phyloP scores from a whole-genome alignment of 805 yeast genomes.

The Phaffomyces antillensis region DNA sequence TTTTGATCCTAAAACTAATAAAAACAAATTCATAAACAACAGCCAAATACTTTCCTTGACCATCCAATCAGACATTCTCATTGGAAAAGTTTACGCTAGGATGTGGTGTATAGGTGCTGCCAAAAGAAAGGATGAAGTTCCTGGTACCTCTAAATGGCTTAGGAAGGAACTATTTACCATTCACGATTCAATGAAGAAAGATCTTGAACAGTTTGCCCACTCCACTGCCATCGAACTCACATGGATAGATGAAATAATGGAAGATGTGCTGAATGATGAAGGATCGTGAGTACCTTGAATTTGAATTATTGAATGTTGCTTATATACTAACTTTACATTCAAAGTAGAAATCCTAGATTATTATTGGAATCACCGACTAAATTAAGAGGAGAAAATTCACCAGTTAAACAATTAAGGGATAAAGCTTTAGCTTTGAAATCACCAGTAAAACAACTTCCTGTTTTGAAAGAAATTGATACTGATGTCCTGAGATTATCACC shows the following conservation, averaged over 20 bases:
- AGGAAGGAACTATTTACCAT: constrained; percentile 35
- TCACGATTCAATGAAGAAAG: constrained; percentile 30
- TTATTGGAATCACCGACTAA: constrained; percentile 22
- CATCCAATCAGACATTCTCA: too few species aligned
- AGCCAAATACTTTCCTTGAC: too few species aligned
- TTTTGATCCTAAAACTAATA: neutral
- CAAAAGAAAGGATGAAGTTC: constrained; percentile 25
- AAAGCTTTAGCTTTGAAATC: constrained; percentile 15
- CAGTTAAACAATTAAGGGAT: constrained; percentile 20
- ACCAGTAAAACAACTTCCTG: constrained; percentile 5
- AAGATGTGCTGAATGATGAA: constrained; percentile 23
- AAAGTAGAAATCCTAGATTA: constrained; percentile 18
- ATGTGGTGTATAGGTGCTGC: constrained; percentile 26
- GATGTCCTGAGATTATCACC: constrained; percentile 18
- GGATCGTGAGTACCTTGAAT: constrained; percentile 16
- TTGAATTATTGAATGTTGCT: neutral
- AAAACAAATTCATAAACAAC: neutral
- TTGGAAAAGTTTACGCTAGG: neutral
- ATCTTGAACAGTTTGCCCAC: constrained; percentile 33
- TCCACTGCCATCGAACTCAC: constrained; percentile 33
- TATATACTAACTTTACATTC: constrained; percentile 9
- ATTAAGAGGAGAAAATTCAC: constrained; percentile 21
- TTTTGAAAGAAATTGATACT: constrained; percentile 12
- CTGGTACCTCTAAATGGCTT: constrained; percentile 49
- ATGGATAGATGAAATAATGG: constrained; percentile 36